phyloP scores from a whole-genome alignment of 75 land plant genomes.

The Gnetum montanum region DNA sequence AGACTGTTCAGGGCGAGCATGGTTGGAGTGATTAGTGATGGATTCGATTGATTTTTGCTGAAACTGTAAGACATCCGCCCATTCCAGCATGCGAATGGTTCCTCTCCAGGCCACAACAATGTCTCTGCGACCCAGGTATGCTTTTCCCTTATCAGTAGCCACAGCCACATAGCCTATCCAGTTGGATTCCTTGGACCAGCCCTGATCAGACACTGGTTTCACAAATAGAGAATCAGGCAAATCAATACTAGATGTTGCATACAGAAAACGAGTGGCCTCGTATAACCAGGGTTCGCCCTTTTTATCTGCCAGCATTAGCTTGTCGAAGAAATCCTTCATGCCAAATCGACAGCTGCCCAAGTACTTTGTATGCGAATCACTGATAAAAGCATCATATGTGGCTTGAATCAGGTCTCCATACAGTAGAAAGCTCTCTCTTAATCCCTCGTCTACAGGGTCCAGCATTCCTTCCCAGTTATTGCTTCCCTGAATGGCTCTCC shows the following conservation, averaged over 20 bases:
- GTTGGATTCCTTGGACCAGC: constrained; percentile 30
- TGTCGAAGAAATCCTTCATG: constrained; percentile 16
- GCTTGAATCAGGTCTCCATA: constrained; percentile 21
- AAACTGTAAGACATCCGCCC: constrained; percentile 24
- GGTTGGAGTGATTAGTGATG: no score
- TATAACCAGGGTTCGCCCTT: constrained; percentile 2
- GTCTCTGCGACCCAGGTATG: constrained; percentile 16
- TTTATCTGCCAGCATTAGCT: constrained; percentile 6
- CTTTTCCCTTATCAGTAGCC: constrained; percentile 2
- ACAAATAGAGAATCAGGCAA: constrained; percentile 12
- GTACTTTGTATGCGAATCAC: constrained; percentile 18
- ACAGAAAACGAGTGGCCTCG: constrained; percentile 15
- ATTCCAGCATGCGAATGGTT: constrained; percentile 16
- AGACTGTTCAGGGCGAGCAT: no score
- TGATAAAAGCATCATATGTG: constrained; percentile 24
- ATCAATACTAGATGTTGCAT: constrained; percentile 18
- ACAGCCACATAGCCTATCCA: constrained; percentile 34
- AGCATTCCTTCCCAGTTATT: constrained; percentile 17
- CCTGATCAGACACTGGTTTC: constrained; percentile 15
- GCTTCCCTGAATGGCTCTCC: constrained; percentile 20
- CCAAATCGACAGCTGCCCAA: constrained; percentile 20
- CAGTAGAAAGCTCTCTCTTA: constrained; percentile 11
- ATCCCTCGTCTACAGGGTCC: constrained; percentile 20
- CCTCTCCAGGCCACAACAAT: constrained; percentile 27
- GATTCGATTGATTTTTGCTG: no score